Evolutionary conservation across 2,329 filamentous ascomycete species (phyloP).

Genomic region (Laburnicola sp.): DNA sequence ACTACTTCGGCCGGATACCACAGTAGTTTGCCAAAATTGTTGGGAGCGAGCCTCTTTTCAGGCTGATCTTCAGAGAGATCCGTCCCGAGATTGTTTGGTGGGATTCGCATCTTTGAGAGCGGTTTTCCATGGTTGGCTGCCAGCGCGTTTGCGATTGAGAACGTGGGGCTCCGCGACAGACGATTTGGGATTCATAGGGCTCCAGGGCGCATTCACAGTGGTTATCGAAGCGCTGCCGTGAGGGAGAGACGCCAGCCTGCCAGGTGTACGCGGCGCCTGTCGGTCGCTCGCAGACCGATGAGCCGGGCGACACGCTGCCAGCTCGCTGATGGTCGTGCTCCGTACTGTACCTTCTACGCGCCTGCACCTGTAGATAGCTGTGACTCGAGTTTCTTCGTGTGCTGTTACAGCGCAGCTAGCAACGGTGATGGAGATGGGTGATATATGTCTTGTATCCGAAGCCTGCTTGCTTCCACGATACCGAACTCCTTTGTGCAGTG

Average conservation of each 20-base stretch:
- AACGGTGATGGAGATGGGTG: neutral
- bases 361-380: neutral
- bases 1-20: no score
- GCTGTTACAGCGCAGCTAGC: conserved; percentile 1
- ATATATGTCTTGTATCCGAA: neutral
- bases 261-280: neutral
- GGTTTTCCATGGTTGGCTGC: conserved; percentile 12
- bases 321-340: neutral
- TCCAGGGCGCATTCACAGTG: neutral
- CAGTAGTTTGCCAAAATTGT: neutral
- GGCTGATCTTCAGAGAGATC: conserved; percentile 5
- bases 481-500: neutral
- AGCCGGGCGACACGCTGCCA: conserved; percentile 1
- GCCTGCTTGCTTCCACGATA: neutral
- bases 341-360: neutral
- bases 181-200: conserved; percentile 3
- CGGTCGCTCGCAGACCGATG: neutral
- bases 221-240: neutral
- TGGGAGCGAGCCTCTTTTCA: conserved; percentile 1
- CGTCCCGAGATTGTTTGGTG: conserved; percentile 2
- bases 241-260: neutral
- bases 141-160: conserved; percentile 13
- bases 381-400: neutral
- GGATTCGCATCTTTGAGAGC: conserved; percentile 1
- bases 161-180: conserved; percentile 2